Evolutionary conservation across 1,139 yeast genomes (phyloP).

Genomic region (Ashbya aceris): DNA sequence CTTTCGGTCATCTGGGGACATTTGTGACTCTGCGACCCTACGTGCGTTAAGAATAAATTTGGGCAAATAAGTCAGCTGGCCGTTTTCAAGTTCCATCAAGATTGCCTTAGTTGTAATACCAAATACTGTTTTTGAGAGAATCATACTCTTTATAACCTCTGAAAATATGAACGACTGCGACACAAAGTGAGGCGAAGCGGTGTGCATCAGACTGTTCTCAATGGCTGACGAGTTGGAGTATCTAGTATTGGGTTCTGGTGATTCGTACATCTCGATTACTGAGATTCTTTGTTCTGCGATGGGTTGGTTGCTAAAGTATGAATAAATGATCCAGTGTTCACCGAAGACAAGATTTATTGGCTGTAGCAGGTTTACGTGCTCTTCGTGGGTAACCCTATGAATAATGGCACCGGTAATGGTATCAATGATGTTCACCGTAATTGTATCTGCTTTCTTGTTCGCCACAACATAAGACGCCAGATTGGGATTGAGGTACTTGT

Average conservation of each 20-base stretch:
- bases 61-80: slow-evolving; percentile 65
- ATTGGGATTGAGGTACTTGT: slow-evolving; percentile 77
- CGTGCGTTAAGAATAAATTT: slow-evolving; percentile 53
- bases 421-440: slow-evolving; percentile 52
- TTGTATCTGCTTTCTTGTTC: slow-evolving; percentile 24
- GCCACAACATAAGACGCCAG: slow-evolving; percentile 47
- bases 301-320: slow-evolving; percentile 48
- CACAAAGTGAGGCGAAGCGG: slow-evolving; percentile 36
- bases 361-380: slow-evolving; percentile 31
- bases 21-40: slow-evolving; percentile 46
- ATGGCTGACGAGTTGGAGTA: slow-evolving; percentile 11
- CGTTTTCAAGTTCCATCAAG: slow-evolving; percentile 47
- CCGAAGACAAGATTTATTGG: slow-evolving; percentile 53
- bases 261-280: slow-evolving; percentile 73
- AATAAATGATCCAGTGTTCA: slow-evolving; percentile 76
- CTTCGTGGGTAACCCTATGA: slow-evolving; percentile 38
- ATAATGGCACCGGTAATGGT: slow-evolving; percentile 60
- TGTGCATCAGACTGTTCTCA: slow-evolving; percentile 18
- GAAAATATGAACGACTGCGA: slow-evolving; percentile 57
- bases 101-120: slow-evolving; percentile 73
- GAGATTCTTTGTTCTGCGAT: slow-evolving; percentile 43
- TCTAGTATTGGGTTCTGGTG: slow-evolving; percentile 41
- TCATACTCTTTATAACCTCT: slow-evolving; percentile 41
- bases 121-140: slow-evolving; percentile 53
- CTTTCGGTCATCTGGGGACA: slow-evolving; percentile 44